Conservation (phyloP, 352 stramenopile species). For the Plasmopara halstedii region DNA sequence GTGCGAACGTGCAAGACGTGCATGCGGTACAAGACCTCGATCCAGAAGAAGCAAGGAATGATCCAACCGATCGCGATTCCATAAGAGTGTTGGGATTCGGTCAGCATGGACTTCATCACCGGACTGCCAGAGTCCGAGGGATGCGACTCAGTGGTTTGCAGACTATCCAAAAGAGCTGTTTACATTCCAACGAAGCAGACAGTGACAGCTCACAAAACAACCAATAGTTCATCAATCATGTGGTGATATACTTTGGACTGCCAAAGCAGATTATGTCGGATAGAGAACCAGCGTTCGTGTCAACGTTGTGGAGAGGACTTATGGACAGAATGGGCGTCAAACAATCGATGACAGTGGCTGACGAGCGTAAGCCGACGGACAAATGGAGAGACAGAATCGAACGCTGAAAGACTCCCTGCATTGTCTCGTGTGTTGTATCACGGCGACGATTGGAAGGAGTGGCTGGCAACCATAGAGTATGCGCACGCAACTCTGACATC, state of each 20-base stretch:
- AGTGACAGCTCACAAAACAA: neutral
- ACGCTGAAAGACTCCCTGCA: constrained; percentile 9
- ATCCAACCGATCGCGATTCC: too few species aligned
- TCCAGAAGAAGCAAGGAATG: too few species aligned
- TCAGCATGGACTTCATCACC: too few species aligned
- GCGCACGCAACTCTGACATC: constrained; percentile 8
- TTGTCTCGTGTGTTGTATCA: constrained; percentile 11
- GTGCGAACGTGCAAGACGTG: too few species aligned
- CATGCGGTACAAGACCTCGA: too few species aligned
- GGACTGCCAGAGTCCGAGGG: too few species aligned
- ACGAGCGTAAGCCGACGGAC: constrained; percentile 12
- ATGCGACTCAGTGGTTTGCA: too few species aligned
- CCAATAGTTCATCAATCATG: neutral
- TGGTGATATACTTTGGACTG: constrained; percentile 8
- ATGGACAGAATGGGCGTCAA: constrained; percentile 13
- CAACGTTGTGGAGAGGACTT: constrained; percentile 13
- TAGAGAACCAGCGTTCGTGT: constrained; percentile 12
- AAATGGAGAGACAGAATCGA: constrained; percentile 9
- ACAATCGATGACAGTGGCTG: constrained; percentile 9
- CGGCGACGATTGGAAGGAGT: constrained; percentile 7
- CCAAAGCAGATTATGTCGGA: constrained; percentile 9
- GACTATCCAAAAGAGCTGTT: too few species aligned
- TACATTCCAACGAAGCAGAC: neutral
- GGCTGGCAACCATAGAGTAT: constrained; percentile 12
- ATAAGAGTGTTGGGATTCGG: too few species aligned